A percentile compares a stretch with the other conserved stretches of the same genome.
Conservation (phyloP, 2,329 filamentous ascomycete genomes). For the Fusarium continuum region DNA sequence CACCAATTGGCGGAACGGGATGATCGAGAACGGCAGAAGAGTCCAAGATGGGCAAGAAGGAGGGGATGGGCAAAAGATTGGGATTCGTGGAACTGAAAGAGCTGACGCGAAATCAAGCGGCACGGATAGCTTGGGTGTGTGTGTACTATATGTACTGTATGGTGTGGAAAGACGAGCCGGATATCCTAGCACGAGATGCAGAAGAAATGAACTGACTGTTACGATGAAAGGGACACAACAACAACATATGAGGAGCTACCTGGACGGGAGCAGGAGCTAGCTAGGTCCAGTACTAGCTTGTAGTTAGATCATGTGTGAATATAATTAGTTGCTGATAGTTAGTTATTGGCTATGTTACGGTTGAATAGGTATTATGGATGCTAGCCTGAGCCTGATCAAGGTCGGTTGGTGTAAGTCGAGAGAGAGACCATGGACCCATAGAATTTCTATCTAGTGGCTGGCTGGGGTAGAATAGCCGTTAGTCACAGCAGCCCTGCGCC, state of each 20-base stretch:
- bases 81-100: conserved; percentile 34
- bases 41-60: conserved; percentile 21
- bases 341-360: background rate
- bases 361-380: too few relatives aligned
- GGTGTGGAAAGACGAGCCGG: conserved; percentile 38
- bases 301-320: background rate
- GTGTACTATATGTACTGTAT: background rate
- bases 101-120: background rate
- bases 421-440: background rate
- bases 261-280: too few relatives aligned
- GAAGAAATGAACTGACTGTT: background rate
- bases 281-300: background rate
- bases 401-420: conserved; percentile 14
- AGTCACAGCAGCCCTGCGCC: conserved; percentile 3
- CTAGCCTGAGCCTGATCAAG: too few relatives aligned
- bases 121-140: background rate
- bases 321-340: background rate
- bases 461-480: background rate
- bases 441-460: background rate
- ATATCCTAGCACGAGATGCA: conserved; percentile 35
- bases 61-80: conserved; percentile 10
- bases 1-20: conserved; percentile 21
- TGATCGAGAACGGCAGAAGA: conserved; percentile 15
- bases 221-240: too few relatives aligned
- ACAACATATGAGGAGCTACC: background rate